Evolutionary conservation across 1,139 yeast species (phyloP), one percentile per base, ranked within the genome.

Genomic region (Yamadazyma atmosphaerica): DNA sequence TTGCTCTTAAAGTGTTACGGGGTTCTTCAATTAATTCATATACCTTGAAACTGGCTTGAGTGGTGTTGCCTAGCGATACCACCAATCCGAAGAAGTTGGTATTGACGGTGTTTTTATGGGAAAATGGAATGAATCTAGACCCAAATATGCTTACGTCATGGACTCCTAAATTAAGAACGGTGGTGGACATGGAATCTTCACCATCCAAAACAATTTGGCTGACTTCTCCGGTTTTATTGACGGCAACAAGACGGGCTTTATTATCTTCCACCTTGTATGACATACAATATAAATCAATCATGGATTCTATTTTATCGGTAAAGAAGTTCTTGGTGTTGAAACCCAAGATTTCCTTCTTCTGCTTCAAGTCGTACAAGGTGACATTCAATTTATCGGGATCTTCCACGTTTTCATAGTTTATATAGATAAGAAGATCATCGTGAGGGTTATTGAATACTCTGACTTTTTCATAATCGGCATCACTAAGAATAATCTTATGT

Each of bases 71-170:
- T 6, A 19, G 10, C 1, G 42, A 36, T 1, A 56, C 34, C 7
- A 47, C 54, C 17, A 58, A 46, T 1, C 62, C 62, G 41, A 39
- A 53, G 17, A 29, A 32, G 15, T 42, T 47, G 4, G 37, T 25
- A 5, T 29, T 25, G n/a, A 24, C 30, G 2, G 36, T 40, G 4
- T 46, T 13, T 33, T 48, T 52, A 13, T 41, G 40, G 7, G 42
- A 36, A 34, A 56, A 56, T 37, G 54, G 51, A 19, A 51, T 45
- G 12, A 55, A 38, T 3, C 42, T 40, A n/a, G 48, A 39, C 3
- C 47, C 26, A 15, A 26, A 21, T 13, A 53, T 40, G 3, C 37
- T 38, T 14, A 15, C 16, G 8, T 24, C 32, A 11, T 33, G 32
- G 13, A 39, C 32, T 4, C 38, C 16, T 15, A 46, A 35, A 33